Percentiles rank a stretch among this genome's conserved stretches.
Evolutionary conservation across 768 basidiomycete genomes (phyloP).

Genomic region (Tulasnella sp.): DNA sequence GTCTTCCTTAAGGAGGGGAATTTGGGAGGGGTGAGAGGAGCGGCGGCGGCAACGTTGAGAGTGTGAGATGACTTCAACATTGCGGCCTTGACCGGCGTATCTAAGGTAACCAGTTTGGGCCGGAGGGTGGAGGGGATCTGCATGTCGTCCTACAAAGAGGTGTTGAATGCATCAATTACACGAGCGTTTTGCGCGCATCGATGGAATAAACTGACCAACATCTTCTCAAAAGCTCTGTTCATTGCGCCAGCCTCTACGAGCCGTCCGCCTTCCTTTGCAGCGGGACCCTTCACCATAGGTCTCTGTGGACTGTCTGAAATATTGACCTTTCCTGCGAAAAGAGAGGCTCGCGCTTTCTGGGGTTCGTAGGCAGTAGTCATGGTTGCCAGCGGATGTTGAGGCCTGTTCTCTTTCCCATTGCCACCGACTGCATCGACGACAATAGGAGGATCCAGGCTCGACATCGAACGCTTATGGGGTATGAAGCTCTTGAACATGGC

Average conservation of each 20-base stretch:
- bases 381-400: slow-evolving; percentile 8
- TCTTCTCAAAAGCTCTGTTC: slow-evolving; percentile 65
- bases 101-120: slow-evolving; percentile 70
- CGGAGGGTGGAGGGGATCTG: slow-evolving; percentile 74
- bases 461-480: slow-evolving; percentile 46
- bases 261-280: neutral
- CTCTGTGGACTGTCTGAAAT: neutral
- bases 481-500: slow-evolving; percentile 77
- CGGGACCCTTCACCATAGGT: neutral
- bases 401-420: slow-evolving; percentile 6
- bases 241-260: slow-evolving; percentile 33
- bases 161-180: too few species aligned
- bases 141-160: slow-evolving; percentile 58
- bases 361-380: slow-evolving; percentile 2
- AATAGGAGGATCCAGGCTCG: neutral
- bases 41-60: slow-evolving; percentile 33
- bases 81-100: slow-evolving; percentile 76
- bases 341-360: neutral
- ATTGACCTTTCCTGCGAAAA: neutral
- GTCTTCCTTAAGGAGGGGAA: slow-evolving; percentile 36
- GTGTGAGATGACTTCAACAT: slow-evolving; percentile 82
- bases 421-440: neutral
- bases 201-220: slow-evolving; percentile 76
- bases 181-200: too few species aligned
- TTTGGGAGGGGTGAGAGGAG: slow-evolving; percentile 41